A percentile compares a stretch with the other conserved stretches of the same genome.
Evolutionary conservation across 345 rosid species (phyloP).

Genomic region (Gossypium bickii): DNA sequence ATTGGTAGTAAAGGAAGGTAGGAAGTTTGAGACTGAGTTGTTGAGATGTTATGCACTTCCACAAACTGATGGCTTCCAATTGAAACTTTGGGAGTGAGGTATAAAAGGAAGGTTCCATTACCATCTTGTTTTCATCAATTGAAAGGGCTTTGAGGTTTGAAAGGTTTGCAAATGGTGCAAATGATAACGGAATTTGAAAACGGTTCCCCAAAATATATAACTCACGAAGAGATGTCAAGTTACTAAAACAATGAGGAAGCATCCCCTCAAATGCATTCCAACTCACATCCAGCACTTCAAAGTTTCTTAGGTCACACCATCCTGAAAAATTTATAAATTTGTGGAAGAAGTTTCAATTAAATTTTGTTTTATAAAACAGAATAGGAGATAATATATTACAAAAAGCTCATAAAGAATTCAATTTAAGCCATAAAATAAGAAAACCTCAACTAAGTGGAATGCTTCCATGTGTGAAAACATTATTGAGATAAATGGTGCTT

Average conservation of each 20-base stretch:
- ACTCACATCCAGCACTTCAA: slow-evolving; percentile 11
- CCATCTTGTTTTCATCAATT: background rate
- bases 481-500: too few species aligned
- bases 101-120: background rate
- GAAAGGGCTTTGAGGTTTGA: slow-evolving; percentile 9
- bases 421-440: too few species aligned
- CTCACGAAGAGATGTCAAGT: slow-evolving; percentile 13
- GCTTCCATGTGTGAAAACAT: too few species aligned
- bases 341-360: too few species aligned
- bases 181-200: background rate
- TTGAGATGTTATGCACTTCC: background rate
- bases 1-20: slow-evolving; percentile 13
- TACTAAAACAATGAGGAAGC: slow-evolving; percentile 6
- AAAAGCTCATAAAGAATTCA: too few species aligned
- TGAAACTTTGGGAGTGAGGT: background rate
- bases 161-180: slow-evolving; percentile 11
- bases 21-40: background rate
- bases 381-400: too few species aligned
- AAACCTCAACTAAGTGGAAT: too few species aligned
- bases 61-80: background rate
- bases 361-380: too few species aligned
- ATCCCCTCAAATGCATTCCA: background rate
- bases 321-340: background rate
- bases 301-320: slow-evolving; percentile 5
- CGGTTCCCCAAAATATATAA: slow-evolving; percentile 13